phyloP scores from a whole-genome alignment of 1,139 yeast genomes.

The Entelexis paramagnoliae region DNA sequence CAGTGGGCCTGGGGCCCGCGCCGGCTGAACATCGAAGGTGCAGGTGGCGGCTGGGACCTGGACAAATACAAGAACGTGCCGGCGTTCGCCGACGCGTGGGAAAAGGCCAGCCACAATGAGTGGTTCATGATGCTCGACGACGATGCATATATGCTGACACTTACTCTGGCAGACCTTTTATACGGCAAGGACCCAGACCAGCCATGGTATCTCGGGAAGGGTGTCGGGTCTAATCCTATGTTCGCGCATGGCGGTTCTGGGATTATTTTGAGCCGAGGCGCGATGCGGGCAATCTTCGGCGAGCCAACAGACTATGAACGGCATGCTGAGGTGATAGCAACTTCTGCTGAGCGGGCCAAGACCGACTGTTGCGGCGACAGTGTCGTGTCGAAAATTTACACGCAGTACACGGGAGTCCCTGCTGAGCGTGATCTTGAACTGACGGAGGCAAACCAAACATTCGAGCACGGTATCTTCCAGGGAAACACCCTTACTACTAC shows the following conservation, averaged over 20 bases:
- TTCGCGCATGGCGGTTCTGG: constrained; percentile 37
- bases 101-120: constrained; percentile 23
- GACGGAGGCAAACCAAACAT: constrained; percentile 1
- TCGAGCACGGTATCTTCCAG: constrained; percentile 23
- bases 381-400: constrained; percentile 22
- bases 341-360: constrained; percentile 18
- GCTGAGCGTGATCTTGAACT: constrained; percentile 12
- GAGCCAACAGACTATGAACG: constrained; percentile 1
- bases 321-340: constrained; percentile 7
- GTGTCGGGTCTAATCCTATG: constrained; percentile 13
- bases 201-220: constrained; percentile 13
- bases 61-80: constrained; percentile 36
- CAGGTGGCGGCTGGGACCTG: constrained; percentile 28
- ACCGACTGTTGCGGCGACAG: constrained; percentile 27
- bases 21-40: not conserved
- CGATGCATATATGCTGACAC: constrained; percentile 29
- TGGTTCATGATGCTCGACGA: constrained; percentile 36
- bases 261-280: constrained; percentile 28
- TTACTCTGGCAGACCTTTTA: constrained; percentile 5
- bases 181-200: constrained; percentile 11
- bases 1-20: constrained; percentile 15
- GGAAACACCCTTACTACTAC: constrained; percentile 27
- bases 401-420: constrained; percentile 11
- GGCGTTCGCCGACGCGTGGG: constrained; percentile 33
- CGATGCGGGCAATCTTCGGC: constrained; percentile 25